phyloP scores from a whole-genome alignment of 768 basidiomycete species.

The Psilocybe sp. region DNA sequence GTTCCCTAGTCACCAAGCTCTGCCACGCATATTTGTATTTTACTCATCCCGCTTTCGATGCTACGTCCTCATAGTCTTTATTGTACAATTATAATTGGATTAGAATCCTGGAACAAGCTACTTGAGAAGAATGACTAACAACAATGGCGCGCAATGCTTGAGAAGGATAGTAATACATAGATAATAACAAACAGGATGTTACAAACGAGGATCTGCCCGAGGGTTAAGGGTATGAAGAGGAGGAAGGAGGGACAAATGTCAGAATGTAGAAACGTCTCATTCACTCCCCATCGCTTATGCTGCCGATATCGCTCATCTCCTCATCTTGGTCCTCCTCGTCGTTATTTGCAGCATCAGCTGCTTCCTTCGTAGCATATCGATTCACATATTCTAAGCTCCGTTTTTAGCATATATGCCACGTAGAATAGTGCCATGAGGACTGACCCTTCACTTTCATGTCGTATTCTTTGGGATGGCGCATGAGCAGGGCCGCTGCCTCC shows the following conservation, averaged over 20 bases:
- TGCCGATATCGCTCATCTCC: conserved; percentile 86
- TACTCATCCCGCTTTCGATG: too few species aligned
- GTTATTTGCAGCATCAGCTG: conserved; percentile 72
- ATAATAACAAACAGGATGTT: too few species aligned
- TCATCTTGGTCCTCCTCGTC: conserved; percentile 75
- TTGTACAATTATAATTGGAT: too few species aligned
- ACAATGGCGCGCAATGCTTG: too few species aligned
- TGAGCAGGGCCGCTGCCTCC: conserved; percentile 93
- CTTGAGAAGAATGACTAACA: too few species aligned
- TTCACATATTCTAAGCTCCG: conserved; percentile 84
- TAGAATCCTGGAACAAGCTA: too few species aligned
- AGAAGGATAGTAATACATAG: too few species aligned
- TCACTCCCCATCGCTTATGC: conserved; percentile 71
- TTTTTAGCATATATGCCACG: not conserved
- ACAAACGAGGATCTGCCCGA: conserved; percentile 8
- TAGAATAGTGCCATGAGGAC: conserved; percentile 11
- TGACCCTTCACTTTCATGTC: conserved; percentile 90
- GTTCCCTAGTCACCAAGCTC: too few species aligned
- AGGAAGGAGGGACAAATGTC: conserved; percentile 8
- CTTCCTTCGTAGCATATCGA: conserved; percentile 88
- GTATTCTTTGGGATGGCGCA: conserved; percentile 97
- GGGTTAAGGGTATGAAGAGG: not conserved
- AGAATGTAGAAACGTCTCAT: conserved; percentile 1
- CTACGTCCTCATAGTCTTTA: too few species aligned
- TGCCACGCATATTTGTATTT: too few species aligned